A percentile compares a stretch with the other conserved stretches of the same genome.
Evolutionary conservation across 805 yeast genomes (phyloP).

Genomic region (Kluyveromyces siamensis): DNA sequence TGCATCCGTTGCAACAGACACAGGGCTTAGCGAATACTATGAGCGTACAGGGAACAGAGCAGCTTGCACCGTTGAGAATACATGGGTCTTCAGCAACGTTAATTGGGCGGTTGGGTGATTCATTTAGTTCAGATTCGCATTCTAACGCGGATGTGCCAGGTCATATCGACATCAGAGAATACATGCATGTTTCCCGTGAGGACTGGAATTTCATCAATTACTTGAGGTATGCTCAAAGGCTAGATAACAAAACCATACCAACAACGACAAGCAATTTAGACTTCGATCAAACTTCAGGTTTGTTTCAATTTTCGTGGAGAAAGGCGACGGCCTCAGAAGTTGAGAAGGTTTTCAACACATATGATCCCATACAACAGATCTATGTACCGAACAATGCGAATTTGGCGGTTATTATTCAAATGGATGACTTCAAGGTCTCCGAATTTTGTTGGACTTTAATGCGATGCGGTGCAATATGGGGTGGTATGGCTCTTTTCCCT

Average conservation of each 20-base stretch:
- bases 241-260: background rate
- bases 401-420: background rate
- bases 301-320: slow-evolving; percentile 3
- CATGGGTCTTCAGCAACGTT: background rate
- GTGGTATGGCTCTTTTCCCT: slow-evolving; percentile 6
- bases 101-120: background rate
- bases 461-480: background rate
- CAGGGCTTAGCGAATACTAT: background rate
- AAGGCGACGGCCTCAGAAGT: background rate
- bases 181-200: slow-evolving; percentile 2
- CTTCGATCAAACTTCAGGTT: background rate
- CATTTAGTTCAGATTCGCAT: background rate
- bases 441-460: slow-evolving; percentile 5
- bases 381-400: background rate
- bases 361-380: background rate
- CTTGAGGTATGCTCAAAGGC: slow-evolving; percentile 1
- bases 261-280: background rate
- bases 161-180: background rate
- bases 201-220: slow-evolving; percentile 2
- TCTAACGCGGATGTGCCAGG: background rate
- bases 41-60: background rate
- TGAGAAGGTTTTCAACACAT: background rate
- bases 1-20: background rate
- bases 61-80: background rate
- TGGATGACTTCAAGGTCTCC: slow-evolving; percentile 3